Evolutionary conservation across 192 early-diverging fungal genomes (phyloP), one percentile per base, ranked within the genome.

Genomic region (Geosiphon pyriformis): DNA sequence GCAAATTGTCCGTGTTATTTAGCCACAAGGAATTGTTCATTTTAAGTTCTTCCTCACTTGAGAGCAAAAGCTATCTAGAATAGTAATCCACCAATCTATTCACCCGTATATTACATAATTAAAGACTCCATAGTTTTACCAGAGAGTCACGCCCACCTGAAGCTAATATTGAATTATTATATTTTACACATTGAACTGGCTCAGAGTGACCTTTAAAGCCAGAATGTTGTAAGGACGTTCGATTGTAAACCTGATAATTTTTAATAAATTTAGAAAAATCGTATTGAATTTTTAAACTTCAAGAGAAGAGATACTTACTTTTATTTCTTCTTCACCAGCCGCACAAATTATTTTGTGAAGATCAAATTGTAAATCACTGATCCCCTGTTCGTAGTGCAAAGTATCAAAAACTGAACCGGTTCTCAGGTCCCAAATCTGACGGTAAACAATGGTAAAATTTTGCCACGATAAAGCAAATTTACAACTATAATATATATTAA

Each of bases 401-500:
- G 73, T 80, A 52, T 89, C 88, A 49, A 85, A 76, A 1, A 83
- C 73, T 0, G 77, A 76, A 34, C 88, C 88, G 15, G 83, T 88
- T n/a, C 89, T 78, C 48, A 90, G 53, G 60, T 92, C 90, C 90
- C 90, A 92, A 30, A 90, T 76, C 74, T 86, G 27, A 32, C 23
- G 15, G 32, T 3, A 31, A 30, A 57, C 10, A 30, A 10, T 31
- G 17, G 27, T 15, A 56, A 0, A 57, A 57, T 15, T 2, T 29
- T 11, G 30, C 17, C 3, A 57, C 17, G 29, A 53, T 23, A 20
- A 53, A 53, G 29, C 22, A 20, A 53, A 4, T 26, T 26, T n/a
- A 53, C 11, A 53, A 56, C 3, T 56, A 56, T 30, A 17, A 27
- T 31, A 0, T 10, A 59, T 59, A 35, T 59, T 10, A 35, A 2